Evolutionary conservation across 2,329 filamentous ascomycete species (phyloP).

Genomic region (Pochonia chlamydosporia): DNA sequence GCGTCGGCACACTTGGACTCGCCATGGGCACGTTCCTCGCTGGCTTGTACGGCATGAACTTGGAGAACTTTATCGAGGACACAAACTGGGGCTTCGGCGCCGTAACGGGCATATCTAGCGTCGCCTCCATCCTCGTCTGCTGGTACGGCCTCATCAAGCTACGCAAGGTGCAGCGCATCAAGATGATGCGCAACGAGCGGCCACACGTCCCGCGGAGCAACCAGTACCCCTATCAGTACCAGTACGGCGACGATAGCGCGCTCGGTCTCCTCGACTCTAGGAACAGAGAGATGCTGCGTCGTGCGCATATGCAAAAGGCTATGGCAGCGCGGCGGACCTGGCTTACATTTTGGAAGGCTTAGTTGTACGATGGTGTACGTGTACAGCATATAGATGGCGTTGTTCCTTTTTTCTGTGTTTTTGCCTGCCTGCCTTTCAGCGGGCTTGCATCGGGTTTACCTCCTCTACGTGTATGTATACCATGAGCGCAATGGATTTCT

Average conservation of each 20-base stretch:
- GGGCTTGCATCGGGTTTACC: background rate
- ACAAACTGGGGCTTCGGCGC: conserved; percentile 77
- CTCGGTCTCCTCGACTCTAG: conserved; percentile 46
- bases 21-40: conserved; percentile 93
- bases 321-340: conserved; percentile 27
- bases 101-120: conserved; percentile 64
- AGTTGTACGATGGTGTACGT: background rate
- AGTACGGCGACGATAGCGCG: conserved; percentile 37
- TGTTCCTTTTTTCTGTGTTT: background rate
- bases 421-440: background rate
- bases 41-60: conserved; percentile 99
- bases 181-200: conserved; percentile 59
- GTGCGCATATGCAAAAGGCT: conserved; percentile 45
- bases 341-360: conserved; percentile 11
- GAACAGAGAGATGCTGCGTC: conserved; percentile 48
- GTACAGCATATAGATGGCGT: conserved; percentile 8
- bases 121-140: conserved; percentile 72
- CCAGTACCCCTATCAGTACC: conserved; percentile 27
- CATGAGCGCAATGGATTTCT: no score
- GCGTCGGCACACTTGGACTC: conserved; percentile 88
- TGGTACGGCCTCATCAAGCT: conserved; percentile 79
- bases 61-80: conserved; percentile 98
- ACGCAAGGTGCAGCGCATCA: conserved; percentile 78
- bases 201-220: conserved; percentile 31
- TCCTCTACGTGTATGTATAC: no score